A percentile compares a stretch with the other conserved stretches of the same genome.
Conservation (phyloP, 768 basidiomycete species). For the Cantharellus anzutake region DNA sequence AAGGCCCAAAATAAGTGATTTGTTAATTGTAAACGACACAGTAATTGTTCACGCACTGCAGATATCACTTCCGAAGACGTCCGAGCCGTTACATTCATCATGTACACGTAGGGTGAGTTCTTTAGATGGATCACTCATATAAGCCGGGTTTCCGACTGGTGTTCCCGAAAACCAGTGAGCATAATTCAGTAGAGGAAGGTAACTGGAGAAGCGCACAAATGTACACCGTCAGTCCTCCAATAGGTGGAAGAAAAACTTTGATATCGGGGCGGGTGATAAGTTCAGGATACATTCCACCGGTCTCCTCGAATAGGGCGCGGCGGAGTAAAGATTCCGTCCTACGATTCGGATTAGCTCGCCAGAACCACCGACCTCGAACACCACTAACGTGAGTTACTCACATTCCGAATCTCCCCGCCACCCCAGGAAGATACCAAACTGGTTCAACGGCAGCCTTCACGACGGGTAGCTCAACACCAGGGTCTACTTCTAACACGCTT, state of each 20-base stretch:
- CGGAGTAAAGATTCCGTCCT: slow-evolving; percentile 73
- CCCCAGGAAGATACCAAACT: slow-evolving; percentile 87
- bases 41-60: slow-evolving; percentile 11
- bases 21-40: not conserved
- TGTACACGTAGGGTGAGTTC: slow-evolving; percentile 79
- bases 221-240: slow-evolving; percentile 80
- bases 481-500: slow-evolving; percentile 30
- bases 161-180: not conserved
- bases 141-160: slow-evolving; percentile 67
- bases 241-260: slow-evolving; percentile 92
- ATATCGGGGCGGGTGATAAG: slow-evolving; percentile 86
- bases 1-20: slow-evolving; percentile 7
- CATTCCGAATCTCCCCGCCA: slow-evolving; percentile 90
- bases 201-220: slow-evolving; percentile 35
- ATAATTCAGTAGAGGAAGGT: not conserved
- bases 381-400: slow-evolving; percentile 20
- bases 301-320: slow-evolving; percentile 89
- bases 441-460: slow-evolving; percentile 93
- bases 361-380: not conserved
- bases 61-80: slow-evolving; percentile 69
- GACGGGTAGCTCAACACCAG: slow-evolving; percentile 75
- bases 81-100: slow-evolving; percentile 94
- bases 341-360: not conserved
- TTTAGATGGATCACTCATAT: slow-evolving; percentile 52
- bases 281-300: slow-evolving; percentile 91